Percentiles rank a stretch among this genome's conserved stretches.
Conservation (phyloP, 2,329 filamentous ascomycete species). For the Claviceps citrina region DNA sequence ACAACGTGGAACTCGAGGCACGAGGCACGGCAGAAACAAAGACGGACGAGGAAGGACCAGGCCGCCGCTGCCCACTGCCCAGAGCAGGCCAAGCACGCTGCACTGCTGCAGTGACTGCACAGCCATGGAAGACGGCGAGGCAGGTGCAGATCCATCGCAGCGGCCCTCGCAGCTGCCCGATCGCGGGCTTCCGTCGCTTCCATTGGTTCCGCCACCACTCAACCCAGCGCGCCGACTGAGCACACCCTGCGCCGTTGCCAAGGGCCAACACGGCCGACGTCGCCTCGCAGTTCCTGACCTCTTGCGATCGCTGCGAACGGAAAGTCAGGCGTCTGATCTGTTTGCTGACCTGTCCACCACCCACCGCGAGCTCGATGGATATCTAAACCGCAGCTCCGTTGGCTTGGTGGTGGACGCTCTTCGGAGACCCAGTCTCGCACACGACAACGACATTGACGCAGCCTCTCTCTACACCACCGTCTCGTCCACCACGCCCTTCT, state of each 20-base stretch:
- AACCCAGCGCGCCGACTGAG: slow-evolving; percentile 3
- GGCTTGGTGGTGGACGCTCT: neutral
- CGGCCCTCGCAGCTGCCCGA: slow-evolving; percentile 3
- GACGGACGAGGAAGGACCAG: no score
- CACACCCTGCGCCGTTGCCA: neutral
- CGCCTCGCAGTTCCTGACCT: neutral
- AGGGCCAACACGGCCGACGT: neutral
- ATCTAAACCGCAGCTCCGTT: slow-evolving; percentile 2
- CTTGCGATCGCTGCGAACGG: neutral
- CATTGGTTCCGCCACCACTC: slow-evolving; percentile 4
- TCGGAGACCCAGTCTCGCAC: slow-evolving; percentile 1
- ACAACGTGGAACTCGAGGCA: no score
- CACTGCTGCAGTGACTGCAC: no score
- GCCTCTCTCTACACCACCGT: slow-evolving; percentile 2
- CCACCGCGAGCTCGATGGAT: slow-evolving; percentile 8
- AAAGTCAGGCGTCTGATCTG: slow-evolving; percentile 6
- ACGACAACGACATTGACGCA: slow-evolving; percentile 5
- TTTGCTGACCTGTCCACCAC: slow-evolving; percentile 7
- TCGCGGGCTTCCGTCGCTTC: neutral
- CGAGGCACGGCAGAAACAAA: no score
- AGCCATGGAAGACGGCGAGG: neutral
- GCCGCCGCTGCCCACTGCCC: no score
- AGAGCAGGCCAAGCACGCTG: neutral
- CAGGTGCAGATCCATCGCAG: neutral
- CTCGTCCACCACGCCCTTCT: neutral